phyloP scores from a whole-genome alignment of 208 protist genomes.

The Acanthamoeba polyphaga region DNA sequence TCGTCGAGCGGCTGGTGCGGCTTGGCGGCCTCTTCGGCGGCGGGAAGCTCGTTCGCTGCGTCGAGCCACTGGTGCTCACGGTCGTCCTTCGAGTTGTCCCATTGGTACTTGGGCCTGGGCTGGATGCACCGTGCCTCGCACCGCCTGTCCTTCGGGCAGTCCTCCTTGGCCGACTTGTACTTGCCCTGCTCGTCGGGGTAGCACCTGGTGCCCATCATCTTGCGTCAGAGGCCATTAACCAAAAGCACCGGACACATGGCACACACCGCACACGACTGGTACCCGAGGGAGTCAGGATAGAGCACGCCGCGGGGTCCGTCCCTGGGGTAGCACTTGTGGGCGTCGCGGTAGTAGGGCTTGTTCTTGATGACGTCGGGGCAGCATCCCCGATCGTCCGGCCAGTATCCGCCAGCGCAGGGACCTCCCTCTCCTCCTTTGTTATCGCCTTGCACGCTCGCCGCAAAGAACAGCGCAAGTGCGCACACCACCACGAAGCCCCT shows the following conservation, averaged over 20 bases:
- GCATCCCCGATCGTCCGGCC: not conserved
- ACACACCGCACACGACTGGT: not conserved
- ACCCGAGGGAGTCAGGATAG: not conserved
- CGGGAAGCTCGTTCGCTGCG: not conserved
- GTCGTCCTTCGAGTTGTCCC: not conserved
- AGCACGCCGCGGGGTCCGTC: not conserved
- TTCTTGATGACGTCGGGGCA: not conserved
- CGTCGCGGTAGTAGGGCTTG: not conserved
- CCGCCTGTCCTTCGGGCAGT: not conserved
- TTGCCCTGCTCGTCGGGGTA: not conserved
- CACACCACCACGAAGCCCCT: too few species aligned
- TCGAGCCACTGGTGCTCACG: not conserved
- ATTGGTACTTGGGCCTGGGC: not conserved
- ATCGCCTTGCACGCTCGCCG: too few species aligned
- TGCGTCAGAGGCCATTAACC: too few species aligned
- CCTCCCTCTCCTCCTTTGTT: not conserved
- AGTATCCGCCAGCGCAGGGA: not conserved
- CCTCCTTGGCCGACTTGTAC: not conserved
- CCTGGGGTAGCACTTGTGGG: not conserved
- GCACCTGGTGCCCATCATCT: not conserved
- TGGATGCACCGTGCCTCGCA: not conserved
- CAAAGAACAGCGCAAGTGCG: not conserved
- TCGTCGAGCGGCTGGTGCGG: not conserved
- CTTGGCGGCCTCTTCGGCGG: not conserved
- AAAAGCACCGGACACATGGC: too few species aligned